Evolutionary conservation across 2,329 filamentous ascomycete species (phyloP), one percentile per base, ranked within the genome.

Genomic region (Clonostachys byssicola): DNA sequence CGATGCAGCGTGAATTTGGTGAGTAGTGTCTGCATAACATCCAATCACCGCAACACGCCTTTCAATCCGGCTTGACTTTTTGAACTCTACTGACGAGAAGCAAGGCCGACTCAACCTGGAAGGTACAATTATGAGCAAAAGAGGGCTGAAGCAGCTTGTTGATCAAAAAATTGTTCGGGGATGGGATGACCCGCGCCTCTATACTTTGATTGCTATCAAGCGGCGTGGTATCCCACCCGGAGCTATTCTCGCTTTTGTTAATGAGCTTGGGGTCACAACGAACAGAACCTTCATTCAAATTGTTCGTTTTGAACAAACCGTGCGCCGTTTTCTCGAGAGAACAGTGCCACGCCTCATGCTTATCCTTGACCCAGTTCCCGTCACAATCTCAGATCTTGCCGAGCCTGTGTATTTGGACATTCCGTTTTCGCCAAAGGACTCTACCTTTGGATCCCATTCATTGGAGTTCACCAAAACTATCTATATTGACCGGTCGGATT

Each of bases 121-220:
- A 10, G 91, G 92, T 14, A 95, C 92, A 0, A 85, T 96, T 46
- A 77, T 96, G 51, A 92, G 86, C 34, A 96, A 97, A 73, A 80
- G 92, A 48, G 86, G 88, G 59, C 86, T 96, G 51, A 80, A 84
- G 52, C 86, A 88, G 67, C 72, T 96, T 6, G 89, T 96, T 3
- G 78, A 85, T 41, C 80, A 87, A 44, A 81, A 83, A n/a, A 76
- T 85, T 53, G 92, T 97, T 8, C 81, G 88, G 36, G 89, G 82
- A 47, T 96, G 92, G 90, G 89, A 96, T 56, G 92, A 96, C 58
- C 92, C 92, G 12, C 81, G 92, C 34, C 75, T 97, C 6, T 96
- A 89, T 70, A 96, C 92, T 2, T 74, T 96, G 16, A 90, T 92
- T 50, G 90, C 82, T 2, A 80, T 96, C 44, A 85, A 89, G 46